These are phyloP conservation scores for Litchi chinensis DNA, from an alignment of 345 rosid species.

Conservation along the genomic window DNA sequence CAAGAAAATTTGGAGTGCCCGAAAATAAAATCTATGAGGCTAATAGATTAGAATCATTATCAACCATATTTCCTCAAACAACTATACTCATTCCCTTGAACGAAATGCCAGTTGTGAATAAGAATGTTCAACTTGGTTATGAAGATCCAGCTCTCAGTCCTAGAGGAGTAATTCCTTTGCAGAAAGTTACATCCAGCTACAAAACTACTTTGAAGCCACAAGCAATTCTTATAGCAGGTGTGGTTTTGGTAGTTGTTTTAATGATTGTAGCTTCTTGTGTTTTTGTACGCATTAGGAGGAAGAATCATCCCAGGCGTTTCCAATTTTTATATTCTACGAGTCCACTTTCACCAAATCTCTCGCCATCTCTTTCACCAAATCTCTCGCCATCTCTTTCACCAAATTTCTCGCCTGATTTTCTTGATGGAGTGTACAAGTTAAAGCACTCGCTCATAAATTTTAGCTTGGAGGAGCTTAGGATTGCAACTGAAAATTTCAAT, in stretches of 20 bases:
- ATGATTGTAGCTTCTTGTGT: constrained; percentile 7
- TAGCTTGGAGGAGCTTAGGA: constrained; percentile 40
- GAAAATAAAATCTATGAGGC: constrained; percentile 26
- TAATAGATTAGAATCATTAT: constrained; percentile 16
- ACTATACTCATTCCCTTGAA: constrained; percentile 35
- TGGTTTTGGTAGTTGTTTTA: constrained; percentile 13
- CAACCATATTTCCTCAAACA: constrained; percentile 34
- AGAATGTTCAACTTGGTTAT: background rate
- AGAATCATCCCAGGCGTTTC: constrained; percentile 23
- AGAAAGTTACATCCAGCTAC: constrained; percentile 7
- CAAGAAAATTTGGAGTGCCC: constrained; percentile 26
- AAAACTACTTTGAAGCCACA: background rate
- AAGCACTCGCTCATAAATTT: constrained; percentile 31
- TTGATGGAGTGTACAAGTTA: constrained; percentile 33
- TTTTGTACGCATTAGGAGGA: constrained; percentile 5
- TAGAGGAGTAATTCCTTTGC: constrained; percentile 19
- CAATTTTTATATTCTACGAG: constrained; percentile 24
- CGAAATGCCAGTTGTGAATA: constrained; percentile 22
- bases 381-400: constrained; percentile 14
- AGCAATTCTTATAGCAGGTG: constrained; percentile 23
- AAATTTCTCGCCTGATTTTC: constrained; percentile 34
- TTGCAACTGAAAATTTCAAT: constrained; percentile 34
- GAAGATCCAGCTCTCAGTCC: constrained; percentile 24
- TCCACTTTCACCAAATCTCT: background rate
- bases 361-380: constrained; percentile 11